Evolutionary conservation across 139 green algal genomes (phyloP), one percentile per base, ranked within the genome.

Genomic region (Coccomyxa sp.): DNA sequence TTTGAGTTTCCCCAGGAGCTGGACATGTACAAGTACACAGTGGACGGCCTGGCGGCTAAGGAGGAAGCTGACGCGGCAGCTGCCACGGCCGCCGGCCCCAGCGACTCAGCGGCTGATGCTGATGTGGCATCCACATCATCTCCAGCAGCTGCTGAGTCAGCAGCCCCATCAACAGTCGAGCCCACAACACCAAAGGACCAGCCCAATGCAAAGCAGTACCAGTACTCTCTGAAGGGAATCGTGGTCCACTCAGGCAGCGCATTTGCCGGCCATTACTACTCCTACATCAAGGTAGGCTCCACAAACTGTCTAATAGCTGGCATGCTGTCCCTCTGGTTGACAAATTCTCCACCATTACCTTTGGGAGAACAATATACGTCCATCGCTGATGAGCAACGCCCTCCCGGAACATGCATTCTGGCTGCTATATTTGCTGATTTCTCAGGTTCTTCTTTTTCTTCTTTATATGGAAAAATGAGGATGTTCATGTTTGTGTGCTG

Each of bases 251-350:
- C 86, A 13, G 96, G 96, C n/a, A 96, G 88, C 16, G 95, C 95
- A 0, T 97, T 97, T 90, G 95, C 93, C 0, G 96, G 96, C 0
- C 96, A 99, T 87, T 99, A 98, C 88, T 99, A 98, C 85, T 95
- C 92, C 21, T 98, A 94, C 88, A 96, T 97, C 78, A 92, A 93
- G 85, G 94, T 96, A 82, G 82, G 93, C 38, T 77, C 81, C 38
- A 51, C 38, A 51, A 7, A 10, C 79, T 51, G 7, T 51, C 3
- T 51, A 51, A 51, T 51, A 51, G 38, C 38, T 51, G 38, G n/a
- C 38, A n/a, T 75, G 66, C 66, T 28, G 38, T 51, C 38, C 7
- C 3, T 51, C 3, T 51, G 3, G 38, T 7, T 7, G 7, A 51
- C 7, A 51, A 7, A 51, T 51, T 3, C 7, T 51, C 38, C 38